These are phyloP conservation scores for Carpinus fangiana DNA, from an alignment of 306 rosid species.

Conservation along the genomic window DNA sequence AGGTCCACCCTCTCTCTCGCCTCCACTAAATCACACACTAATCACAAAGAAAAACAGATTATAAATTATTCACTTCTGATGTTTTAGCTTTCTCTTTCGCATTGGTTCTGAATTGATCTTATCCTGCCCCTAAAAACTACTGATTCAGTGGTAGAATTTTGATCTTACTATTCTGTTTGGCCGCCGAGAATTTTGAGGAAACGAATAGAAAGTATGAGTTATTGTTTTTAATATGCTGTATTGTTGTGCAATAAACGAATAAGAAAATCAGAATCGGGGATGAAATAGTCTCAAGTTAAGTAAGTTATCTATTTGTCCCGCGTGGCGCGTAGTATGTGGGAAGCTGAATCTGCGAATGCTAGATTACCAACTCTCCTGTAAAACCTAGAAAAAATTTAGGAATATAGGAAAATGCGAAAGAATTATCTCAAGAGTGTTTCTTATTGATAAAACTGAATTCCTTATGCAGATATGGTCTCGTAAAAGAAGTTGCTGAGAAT, in stretches of 20 bases:
- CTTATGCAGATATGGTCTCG: constrained; percentile 70
- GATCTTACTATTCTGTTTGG: background rate
- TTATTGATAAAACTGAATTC: no score
- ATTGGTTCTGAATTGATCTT: background rate
- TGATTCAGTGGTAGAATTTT: background rate
- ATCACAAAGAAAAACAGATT: background rate
- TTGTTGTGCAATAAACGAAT: no score
- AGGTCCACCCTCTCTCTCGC: constrained; percentile 38
- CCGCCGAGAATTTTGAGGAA: background rate
- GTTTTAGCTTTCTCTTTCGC: background rate
- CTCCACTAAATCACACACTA: background rate
- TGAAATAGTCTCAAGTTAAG: background rate
- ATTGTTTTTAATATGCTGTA: background rate
- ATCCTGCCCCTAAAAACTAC: background rate
- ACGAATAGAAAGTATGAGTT: background rate
- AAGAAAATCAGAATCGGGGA: background rate
- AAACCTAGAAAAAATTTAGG: no score
- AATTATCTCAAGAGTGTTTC: no score
- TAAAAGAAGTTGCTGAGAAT: constrained; percentile 42
- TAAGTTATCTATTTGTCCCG: no score
- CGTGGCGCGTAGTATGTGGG: no score
- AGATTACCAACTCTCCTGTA: no score
- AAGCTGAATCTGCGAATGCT: no score
- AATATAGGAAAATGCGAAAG: no score
- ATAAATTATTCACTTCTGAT: background rate